phyloP scores from a whole-genome alignment of 192 early-diverging fungal genomes.

The Pecoramyces ruminantium region DNA sequence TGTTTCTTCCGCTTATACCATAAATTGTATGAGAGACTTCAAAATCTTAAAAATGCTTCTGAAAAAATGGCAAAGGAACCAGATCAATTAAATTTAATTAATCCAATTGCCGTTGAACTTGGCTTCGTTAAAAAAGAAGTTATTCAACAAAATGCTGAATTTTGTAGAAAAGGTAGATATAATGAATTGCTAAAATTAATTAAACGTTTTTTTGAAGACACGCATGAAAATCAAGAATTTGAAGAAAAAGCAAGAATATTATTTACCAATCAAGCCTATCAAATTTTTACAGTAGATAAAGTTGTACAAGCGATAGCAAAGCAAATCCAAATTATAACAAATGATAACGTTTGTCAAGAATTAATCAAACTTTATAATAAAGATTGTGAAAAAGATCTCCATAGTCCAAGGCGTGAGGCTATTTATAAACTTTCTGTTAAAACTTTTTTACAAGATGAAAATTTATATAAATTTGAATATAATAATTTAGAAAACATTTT shows the following conservation, averaged over 20 bases:
- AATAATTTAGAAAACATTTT: constrained; percentile 39
- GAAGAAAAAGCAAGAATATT: constrained; percentile 75
- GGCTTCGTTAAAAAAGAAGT: neutral
- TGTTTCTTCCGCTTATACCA: constrained; percentile 75
- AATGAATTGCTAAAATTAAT: neutral
- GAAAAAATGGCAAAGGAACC: neutral
- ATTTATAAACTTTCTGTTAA: constrained; percentile 29
- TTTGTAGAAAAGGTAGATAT: neutral
- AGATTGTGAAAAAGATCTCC: constrained; percentile 18
- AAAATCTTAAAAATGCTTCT: neutral
- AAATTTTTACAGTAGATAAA: constrained; percentile 80
- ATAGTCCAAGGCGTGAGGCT: constrained; percentile 22
- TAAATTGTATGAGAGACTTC: neutral
- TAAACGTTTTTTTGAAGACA: neutral
- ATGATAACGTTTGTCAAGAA: constrained; percentile 13
- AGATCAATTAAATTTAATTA: neutral
- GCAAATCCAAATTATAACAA: constrained; percentile 15
- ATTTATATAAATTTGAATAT: constrained; percentile 65
- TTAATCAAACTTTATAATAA: constrained; percentile 20
- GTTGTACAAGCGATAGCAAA: constrained; percentile 65
- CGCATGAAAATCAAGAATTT: constrained; percentile 27
- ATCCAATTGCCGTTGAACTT: neutral
- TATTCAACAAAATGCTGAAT: neutral
- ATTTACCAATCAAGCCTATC: constrained; percentile 78
- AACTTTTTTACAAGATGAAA: constrained; percentile 42